Conservation (phyloP, 176 grass and related monocot genomes). For the Avena sativa region DNA sequence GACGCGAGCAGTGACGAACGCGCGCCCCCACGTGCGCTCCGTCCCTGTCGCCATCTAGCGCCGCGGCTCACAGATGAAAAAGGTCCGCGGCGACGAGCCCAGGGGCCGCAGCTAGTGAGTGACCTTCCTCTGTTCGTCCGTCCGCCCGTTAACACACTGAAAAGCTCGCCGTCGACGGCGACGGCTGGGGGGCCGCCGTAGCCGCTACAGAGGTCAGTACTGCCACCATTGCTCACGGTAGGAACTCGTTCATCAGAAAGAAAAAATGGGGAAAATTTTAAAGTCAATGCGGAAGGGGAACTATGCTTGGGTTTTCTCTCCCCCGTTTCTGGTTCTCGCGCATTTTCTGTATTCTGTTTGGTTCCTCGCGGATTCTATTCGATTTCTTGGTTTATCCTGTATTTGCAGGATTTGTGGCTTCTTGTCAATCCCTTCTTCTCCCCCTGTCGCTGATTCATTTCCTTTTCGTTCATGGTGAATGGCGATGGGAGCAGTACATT, state of each 20-base stretch:
- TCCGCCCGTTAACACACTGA: neutral
- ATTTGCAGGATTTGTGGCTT: too few species aligned
- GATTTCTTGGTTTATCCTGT: too few species aligned
- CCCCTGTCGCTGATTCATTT: too few species aligned
- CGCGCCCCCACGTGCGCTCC: neutral
- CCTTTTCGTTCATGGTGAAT: too few species aligned
- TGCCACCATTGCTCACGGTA: neutral
- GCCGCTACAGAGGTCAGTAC: neutral
- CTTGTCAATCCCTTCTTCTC: too few species aligned
- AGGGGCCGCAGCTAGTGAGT: neutral
- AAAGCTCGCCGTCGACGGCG: neutral
- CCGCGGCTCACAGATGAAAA: neutral
- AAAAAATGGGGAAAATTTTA: neutral
- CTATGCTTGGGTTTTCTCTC: too few species aligned
- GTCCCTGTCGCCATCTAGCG: neutral
- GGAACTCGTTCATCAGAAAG: too few species aligned
- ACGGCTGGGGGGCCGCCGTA: neutral
- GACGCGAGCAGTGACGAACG: constrained; percentile 28
- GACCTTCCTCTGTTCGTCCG: neutral
- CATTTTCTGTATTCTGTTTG: too few species aligned
- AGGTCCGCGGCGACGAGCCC: neutral
- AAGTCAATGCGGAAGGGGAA: too few species aligned
- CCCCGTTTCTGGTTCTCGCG: too few species aligned
- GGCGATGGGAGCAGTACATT: too few species aligned
- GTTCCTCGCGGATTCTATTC: too few species aligned